Base-by-base conservation (phyloP, 192 early-diverging fungal species). In the Backusella liffmaniae region DNA sequence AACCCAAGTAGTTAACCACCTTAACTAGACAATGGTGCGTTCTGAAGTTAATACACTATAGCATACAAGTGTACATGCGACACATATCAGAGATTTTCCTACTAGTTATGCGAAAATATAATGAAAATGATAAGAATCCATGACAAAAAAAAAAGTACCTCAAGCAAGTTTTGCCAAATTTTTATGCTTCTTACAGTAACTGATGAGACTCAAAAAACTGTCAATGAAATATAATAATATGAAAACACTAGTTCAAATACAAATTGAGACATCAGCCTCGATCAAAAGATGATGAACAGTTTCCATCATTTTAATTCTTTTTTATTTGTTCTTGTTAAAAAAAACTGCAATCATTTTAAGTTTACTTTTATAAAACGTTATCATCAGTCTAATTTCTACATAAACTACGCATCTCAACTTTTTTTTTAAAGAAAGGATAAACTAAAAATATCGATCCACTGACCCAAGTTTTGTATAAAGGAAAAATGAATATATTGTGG, bases 361-460 rank as follows among this genome's bases (percentile, higher is more conserved):
- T 21, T 62, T 29, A 62, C 10, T 4, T 62, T 62, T 59, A 23
- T 59, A 12, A 26, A 62, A 26, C 29, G 56, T 62, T 23, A 62
- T 62, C 56, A 62, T 62, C 56, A 62, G 56, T 62, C 56, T 62
- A 62, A 62, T 62, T 62, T 62, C 56, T 62, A 62, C 56, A 62
- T 29, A 62, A 62, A 62, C 56, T 62, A 29, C 9, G 23, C 26
- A 29, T 10, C 23, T 39, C 23, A 23, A 4, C 2, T 29, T 8
- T 13, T 62, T 62, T 59, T 62, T 62, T 29, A 12, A 23, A 29
- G 9, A 12, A 39, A 9, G 37, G 8, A 39, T 12, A 39, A 39
- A 10, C 37, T 29, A 1, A 12, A 7, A 29, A 62, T 29, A 26
- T 1, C n/a, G 7, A 62, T 62, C 26, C 12, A 12, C 21, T 23